Conservation (phyloP, 495 filamentous ascomycete species). For the Hyaloscypha finlandica region DNA sequence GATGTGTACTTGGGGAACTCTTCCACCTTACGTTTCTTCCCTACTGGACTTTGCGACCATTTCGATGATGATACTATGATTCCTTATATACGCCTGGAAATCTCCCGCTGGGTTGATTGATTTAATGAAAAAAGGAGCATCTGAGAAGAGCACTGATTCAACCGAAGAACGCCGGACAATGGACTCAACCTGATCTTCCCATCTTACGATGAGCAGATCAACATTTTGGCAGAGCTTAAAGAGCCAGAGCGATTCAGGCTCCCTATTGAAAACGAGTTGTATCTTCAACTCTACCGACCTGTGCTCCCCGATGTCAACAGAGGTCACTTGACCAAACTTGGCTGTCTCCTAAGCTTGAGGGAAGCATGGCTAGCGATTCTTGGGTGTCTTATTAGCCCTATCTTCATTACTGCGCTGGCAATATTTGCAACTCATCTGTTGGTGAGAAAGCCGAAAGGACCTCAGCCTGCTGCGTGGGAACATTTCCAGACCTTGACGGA, state of each 20-base stretch:
- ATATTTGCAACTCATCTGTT: slow-evolving; percentile 39
- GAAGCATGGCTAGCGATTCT: background rate
- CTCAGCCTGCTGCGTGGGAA: slow-evolving; percentile 43
- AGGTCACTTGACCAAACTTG: background rate
- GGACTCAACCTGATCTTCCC: background rate
- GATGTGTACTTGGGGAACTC: background rate
- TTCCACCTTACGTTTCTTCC: background rate
- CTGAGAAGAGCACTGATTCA: background rate
- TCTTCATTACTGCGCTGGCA: slow-evolving; percentile 14
- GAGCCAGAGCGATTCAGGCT: background rate
- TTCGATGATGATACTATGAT: background rate
- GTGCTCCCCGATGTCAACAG: background rate
- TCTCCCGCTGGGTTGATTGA: background rate
- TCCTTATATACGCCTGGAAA: background rate
- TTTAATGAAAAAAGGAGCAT: no score
- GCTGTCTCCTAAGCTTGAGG: background rate
- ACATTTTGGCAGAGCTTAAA: background rate
- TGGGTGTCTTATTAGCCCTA: background rate
- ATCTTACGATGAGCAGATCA: background rate
- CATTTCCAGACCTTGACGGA: slow-evolving; percentile 46
- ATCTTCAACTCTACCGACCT: background rate
- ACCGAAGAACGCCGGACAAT: background rate
- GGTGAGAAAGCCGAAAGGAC: slow-evolving; percentile 35
- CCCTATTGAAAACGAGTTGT: background rate
- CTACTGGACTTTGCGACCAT: background rate